A percentile compares a stretch with the other conserved stretches of the same genome.
Evolutionary conservation across 1,284 basidiomycete species (phyloP).

Genomic region (Naganishia albida): DNA sequence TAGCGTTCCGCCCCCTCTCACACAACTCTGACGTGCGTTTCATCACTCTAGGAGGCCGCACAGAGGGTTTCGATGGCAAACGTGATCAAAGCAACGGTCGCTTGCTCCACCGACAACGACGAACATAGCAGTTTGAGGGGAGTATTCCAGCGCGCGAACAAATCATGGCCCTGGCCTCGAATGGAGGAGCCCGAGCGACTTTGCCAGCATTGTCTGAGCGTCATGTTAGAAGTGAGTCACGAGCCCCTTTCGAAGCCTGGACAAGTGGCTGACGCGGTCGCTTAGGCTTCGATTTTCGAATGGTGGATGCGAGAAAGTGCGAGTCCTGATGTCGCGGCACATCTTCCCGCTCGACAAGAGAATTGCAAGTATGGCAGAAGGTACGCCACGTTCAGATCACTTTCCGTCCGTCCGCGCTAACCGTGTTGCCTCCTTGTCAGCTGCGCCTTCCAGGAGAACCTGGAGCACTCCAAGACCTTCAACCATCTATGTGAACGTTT

Average conservation of each 20-base stretch:
- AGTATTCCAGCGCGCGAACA: slow-evolving; percentile 26
- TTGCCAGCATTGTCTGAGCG: slow-evolving; percentile 15
- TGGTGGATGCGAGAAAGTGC: slow-evolving; percentile 30
- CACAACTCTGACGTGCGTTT: too few species aligned
- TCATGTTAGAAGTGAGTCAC: slow-evolving; percentile 26
- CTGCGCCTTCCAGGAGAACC: slow-evolving; percentile 25
- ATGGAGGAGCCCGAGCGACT: slow-evolving; percentile 22
- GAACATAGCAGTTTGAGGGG: slow-evolving; percentile 15
- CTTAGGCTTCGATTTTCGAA: slow-evolving; percentile 28
- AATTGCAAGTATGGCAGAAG: slow-evolving; percentile 28
- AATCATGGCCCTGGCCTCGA: slow-evolving; percentile 17
- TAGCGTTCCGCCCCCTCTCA: background rate
- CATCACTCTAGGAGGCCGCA: background rate
- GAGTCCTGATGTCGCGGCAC: slow-evolving; percentile 5
- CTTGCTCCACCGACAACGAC: background rate
- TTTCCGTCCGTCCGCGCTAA: background rate
- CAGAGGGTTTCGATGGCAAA: slow-evolving; percentile 13
- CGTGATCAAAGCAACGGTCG: slow-evolving; percentile 18
- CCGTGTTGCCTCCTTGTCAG: background rate
- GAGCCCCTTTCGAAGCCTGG: too few species aligned
- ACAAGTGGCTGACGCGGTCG: background rate
- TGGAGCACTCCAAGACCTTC: slow-evolving; percentile 26
- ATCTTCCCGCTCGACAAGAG: slow-evolving; percentile 11
- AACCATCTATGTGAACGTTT: slow-evolving; percentile 26
- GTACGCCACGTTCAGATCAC: slow-evolving; percentile 2